Percentiles rank a stretch among this genome's conserved stretches.
Conservation (phyloP, 768 basidiomycete species). For the Leccinum truebloodii region DNA sequence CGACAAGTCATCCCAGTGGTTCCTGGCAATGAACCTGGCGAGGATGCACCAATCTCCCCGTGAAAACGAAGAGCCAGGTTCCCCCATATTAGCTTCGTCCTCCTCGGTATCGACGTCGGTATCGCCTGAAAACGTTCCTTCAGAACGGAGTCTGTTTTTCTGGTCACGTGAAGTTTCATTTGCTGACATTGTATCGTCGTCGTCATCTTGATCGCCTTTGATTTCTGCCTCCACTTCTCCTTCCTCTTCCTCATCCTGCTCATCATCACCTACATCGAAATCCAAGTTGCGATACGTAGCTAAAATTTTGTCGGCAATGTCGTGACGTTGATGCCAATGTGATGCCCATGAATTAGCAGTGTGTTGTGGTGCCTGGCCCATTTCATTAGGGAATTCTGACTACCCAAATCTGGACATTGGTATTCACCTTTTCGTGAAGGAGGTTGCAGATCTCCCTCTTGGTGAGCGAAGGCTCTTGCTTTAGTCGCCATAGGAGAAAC, state of each 20-base stretch:
- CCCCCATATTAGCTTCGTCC: constrained; percentile 50
- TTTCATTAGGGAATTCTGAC: constrained; percentile 10
- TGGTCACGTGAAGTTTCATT: constrained; percentile 13
- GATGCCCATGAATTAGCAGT: constrained; percentile 60
- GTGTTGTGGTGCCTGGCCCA: constrained; percentile 64
- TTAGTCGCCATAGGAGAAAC: constrained; percentile 63
- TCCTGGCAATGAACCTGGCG: constrained; percentile 57
- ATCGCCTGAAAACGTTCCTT: constrained; percentile 21
- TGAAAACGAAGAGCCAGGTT: constrained; percentile 48
- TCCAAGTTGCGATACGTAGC: constrained; percentile 35
- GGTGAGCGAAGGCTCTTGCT: constrained; percentile 51
- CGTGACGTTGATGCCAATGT: constrained; percentile 67
- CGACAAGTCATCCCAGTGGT: constrained; percentile 53
- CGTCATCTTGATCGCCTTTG: constrained; percentile 21
- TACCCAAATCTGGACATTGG: neutral
- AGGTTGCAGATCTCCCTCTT: constrained; percentile 54
- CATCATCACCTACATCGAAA: constrained; percentile 36
- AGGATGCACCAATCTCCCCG: constrained; percentile 63
- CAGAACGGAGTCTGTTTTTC: constrained; percentile 25
- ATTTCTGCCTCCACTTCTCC: constrained; percentile 30
- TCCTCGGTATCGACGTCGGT: constrained; percentile 27
- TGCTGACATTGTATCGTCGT: constrained; percentile 21
- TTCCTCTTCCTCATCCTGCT: constrained; percentile 38
- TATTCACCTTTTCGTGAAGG: constrained; percentile 54
- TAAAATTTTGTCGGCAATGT: constrained; percentile 65